These are phyloP conservation scores for Actinomortierella wolfii DNA, from an alignment of 371 early-diverging fungal species.

Conservation along the genomic window DNA sequence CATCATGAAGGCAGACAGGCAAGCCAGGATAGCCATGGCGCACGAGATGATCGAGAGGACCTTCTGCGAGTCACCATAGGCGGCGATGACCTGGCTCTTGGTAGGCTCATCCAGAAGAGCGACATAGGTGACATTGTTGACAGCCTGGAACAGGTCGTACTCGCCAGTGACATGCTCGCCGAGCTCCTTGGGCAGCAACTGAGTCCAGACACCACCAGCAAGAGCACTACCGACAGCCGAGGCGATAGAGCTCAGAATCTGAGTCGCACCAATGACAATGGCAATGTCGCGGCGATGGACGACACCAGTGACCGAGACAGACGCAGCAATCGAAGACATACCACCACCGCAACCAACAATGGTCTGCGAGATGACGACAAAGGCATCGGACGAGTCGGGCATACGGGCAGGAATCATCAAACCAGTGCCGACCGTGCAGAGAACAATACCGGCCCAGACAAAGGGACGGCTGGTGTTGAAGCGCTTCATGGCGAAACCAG, in stretches of 20 bases:
- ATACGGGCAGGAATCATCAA: slow-evolving; percentile 54
- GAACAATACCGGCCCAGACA: slow-evolving; percentile 46
- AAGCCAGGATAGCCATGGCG: slow-evolving; percentile 34
- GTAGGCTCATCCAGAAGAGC: slow-evolving; percentile 18
- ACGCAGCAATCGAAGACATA: slow-evolving; percentile 45
- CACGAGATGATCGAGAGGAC: slow-evolving; percentile 49
- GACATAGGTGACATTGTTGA: slow-evolving; percentile 24
- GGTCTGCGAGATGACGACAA: slow-evolving; percentile 51
- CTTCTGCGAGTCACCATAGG: slow-evolving; percentile 46
- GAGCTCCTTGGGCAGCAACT: slow-evolving; percentile 47
- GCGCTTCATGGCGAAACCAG: slow-evolving; percentile 47
- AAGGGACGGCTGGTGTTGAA: slow-evolving; percentile 48
- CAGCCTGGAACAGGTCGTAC: slow-evolving; percentile 34
- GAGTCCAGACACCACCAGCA: slow-evolving; percentile 54
- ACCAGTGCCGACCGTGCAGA: slow-evolving; percentile 50
- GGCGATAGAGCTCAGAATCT: slow-evolving; percentile 48
- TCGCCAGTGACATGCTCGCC: slow-evolving; percentile 47
- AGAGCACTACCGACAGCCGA: slow-evolving; percentile 50
- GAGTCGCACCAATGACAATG: slow-evolving; percentile 48
- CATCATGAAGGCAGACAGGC: slow-evolving; percentile 15
- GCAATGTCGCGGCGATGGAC: slow-evolving; percentile 46
- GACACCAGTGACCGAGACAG: slow-evolving; percentile 35
- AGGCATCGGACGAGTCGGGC: slow-evolving; percentile 45
- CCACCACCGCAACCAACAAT: slow-evolving; percentile 53
- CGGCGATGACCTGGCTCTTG: slow-evolving; percentile 40